phyloP scores from a whole-genome alignment of 495 filamentous ascomycete genomes.

The Chaetomium fimeti region DNA sequence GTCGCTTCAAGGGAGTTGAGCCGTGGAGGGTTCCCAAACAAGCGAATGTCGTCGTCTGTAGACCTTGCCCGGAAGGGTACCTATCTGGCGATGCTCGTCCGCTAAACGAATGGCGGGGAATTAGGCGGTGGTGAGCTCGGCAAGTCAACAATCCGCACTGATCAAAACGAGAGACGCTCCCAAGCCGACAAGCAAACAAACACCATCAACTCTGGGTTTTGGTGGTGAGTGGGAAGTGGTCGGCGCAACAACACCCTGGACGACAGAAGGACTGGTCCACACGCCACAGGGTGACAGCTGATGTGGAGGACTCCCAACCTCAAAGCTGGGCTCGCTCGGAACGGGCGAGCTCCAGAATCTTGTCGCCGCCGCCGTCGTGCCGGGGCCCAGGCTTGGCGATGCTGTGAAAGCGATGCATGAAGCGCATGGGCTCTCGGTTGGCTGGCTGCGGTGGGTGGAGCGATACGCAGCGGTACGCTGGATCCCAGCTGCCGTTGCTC shows the following conservation, averaged over 20 bases:
- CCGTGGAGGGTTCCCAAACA: neutral
- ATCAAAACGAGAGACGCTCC: constrained; percentile 14
- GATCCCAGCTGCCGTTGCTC: constrained; percentile 5
- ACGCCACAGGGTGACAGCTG: constrained; percentile 2
- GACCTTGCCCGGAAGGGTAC: neutral
- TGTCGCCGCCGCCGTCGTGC: constrained; percentile 8
- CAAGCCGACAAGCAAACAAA: neutral
- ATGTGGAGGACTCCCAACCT: neutral
- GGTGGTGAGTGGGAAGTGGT: neutral
- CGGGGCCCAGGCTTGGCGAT: constrained; percentile 3
- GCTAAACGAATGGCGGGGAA: constrained; percentile 10
- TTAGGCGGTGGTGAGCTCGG: neutral
- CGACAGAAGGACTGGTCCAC: neutral
- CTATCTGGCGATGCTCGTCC: neutral
- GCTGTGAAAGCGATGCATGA: neutral
- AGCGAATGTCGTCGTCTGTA: constrained; percentile 7
- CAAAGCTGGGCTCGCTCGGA: too few species aligned
- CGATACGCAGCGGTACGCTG: neutral
- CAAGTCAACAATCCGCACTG: neutral
- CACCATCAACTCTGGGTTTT: neutral
- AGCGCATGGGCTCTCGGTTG: neutral
- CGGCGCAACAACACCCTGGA: neutral
- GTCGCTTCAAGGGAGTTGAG: neutral
- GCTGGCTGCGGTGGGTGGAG: neutral
- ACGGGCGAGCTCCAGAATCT: neutral